A percentile compares a stretch with the other conserved stretches of the same genome.
These are phyloP conservation scores for Mucor sp. DNA, from an alignment of 371 early-diverging fungal genomes.

Conservation along the genomic window DNA sequence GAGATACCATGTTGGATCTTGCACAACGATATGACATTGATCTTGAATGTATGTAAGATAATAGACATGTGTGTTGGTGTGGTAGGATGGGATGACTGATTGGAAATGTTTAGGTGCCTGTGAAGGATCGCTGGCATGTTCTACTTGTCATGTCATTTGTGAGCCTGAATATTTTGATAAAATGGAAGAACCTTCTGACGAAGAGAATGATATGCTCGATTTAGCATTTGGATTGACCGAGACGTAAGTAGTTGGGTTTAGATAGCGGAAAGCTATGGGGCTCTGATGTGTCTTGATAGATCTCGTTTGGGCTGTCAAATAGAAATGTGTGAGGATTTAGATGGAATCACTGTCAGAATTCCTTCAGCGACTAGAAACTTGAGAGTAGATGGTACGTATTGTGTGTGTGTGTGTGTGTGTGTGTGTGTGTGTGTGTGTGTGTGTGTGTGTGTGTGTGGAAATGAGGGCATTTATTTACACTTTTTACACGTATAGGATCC, in stretches of 20 bases:
- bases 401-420: too few relatives aligned
- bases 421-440: too few relatives aligned
- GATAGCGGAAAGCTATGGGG: too few relatives aligned
- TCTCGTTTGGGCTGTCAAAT: constrained; percentile 99
- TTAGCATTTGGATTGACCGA: constrained; percentile 97
- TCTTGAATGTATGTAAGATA: constrained; percentile 80
- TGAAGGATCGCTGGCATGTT: constrained; percentile 96
- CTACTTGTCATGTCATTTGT: constrained; percentile 97
- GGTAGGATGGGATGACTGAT: neutral
- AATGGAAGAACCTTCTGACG: constrained; percentile 94
- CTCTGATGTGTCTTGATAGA: too few relatives aligned
- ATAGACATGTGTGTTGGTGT: too few relatives aligned
- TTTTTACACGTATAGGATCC: too few relatives aligned
- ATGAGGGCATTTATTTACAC: too few relatives aligned
- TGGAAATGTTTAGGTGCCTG: constrained; percentile 80
- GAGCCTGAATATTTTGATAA: constrained; percentile 85
- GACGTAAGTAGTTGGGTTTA: constrained; percentile 77
- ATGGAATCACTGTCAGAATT: constrained; percentile 87
- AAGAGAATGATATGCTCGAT: constrained; percentile 99
- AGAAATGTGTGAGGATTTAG: constrained; percentile 79
- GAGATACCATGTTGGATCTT: constrained; percentile 91
- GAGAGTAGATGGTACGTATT: constrained; percentile 82
- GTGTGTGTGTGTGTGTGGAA: too few relatives aligned
- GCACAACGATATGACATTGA: constrained; percentile 97
- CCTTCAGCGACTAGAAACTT: constrained; percentile 98